Conservation (phyloP, 2,329 filamentous ascomycete genomes). For the Penicillium occitanis region DNA sequence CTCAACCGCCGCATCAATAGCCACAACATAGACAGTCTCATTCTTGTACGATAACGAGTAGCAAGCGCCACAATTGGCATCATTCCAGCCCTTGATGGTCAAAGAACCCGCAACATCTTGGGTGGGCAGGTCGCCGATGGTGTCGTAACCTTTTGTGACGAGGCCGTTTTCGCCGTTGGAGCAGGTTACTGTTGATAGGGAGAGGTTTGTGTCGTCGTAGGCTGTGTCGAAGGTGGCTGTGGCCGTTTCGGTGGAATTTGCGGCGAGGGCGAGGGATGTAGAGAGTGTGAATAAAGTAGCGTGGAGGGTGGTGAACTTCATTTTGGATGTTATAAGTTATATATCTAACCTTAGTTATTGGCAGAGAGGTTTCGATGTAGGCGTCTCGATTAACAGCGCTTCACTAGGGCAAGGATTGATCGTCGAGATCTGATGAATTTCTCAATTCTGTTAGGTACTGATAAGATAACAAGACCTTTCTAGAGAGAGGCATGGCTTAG, state of each 20-base stretch:
- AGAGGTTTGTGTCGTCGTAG: slow-evolving; percentile 18
- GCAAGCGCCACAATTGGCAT: slow-evolving; percentile 20
- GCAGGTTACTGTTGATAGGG: slow-evolving; percentile 18
- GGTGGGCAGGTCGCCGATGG: slow-evolving; percentile 17
- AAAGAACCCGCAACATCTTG: slow-evolving; percentile 13
- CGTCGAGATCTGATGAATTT: too few relatives aligned
- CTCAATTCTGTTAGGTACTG: neutral
- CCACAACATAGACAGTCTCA: slow-evolving; percentile 18
- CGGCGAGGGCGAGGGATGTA: neutral
- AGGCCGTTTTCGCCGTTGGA: slow-evolving; percentile 21
- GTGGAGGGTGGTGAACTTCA: neutral
- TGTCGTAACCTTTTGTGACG: slow-evolving; percentile 17
- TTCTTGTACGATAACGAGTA: slow-evolving; percentile 19
- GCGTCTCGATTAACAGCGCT: neutral
- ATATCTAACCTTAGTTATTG: neutral
- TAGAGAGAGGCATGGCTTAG: neutral
- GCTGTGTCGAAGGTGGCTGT: slow-evolving; percentile 19
- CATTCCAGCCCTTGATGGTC: slow-evolving; percentile 21
- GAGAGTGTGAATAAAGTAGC: slow-evolving; percentile 1
- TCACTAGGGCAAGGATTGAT: neutral
- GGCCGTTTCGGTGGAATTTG: slow-evolving; percentile 7
- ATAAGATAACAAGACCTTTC: neutral
- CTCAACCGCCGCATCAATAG: slow-evolving; percentile 16
- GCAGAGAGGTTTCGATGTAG: neutral
- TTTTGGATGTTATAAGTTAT: neutral